Base-by-base conservation (phyloP, 78 protist species). In the Dictyostelium brefeldianum region DNA sequence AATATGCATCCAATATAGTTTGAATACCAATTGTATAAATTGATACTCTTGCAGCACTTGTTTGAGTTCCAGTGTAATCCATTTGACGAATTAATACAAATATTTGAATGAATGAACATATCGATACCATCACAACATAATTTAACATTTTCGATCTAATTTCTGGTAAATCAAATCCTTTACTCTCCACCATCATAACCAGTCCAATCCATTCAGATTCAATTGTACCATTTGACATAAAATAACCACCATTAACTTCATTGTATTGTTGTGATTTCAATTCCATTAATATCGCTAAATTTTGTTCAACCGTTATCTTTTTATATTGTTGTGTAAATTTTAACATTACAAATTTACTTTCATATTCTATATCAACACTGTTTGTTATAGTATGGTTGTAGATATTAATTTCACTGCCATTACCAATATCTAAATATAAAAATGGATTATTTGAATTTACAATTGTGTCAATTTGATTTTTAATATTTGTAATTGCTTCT, bases 1-100 rank as follows among this genome's bases (percentile, higher is more conserved):
- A 73, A 54, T 97, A 97, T n/a, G 96, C 85, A 59, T 96, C 98
- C 69, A 96, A 12, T 25, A 97, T 83, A 12, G 96, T 83, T 90
- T 96, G 97, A 54, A 59, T 47, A 5, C 96, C 97, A 41, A 95
- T 77, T 0, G 97, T 64, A 17, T 83, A 59, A 3, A 91, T 47
- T 12, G 97, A 91, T 46, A 95, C 84, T 50, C 73, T 82, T 1
- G 95, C 48, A n/a, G 94, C 94, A 54, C 75, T 69, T 15, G 81
- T 67, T 75, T 78, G 90, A 4, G 97, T 64, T 7, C 69, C 89
- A 22, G 90, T 48, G 57, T 75, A 67, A 41, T 90, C 94, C 81
- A 95, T 95, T 74, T 95, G 97, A 57, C 81, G 79, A n/a, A 95
- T 56, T 8, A 82, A 29, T 4, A 89, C 89, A 27, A 91, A 65